Conservation (phyloP, 495 filamentous ascomycete genomes). For the Aspergillus bridgeri region DNA sequence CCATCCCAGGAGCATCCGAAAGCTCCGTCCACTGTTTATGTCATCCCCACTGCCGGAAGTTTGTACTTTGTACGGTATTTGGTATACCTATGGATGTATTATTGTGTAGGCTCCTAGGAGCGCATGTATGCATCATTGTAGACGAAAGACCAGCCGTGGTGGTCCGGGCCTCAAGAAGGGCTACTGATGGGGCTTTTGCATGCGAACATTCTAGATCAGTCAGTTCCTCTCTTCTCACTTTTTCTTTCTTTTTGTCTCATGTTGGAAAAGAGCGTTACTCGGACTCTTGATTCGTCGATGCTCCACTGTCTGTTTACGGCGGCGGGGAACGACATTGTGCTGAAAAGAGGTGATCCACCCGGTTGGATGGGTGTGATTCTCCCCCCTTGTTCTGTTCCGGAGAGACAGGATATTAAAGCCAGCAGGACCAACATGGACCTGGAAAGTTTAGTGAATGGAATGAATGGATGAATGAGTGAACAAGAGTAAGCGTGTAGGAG, state of each 20-base stretch:
- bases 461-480: not conserved
- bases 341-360: not conserved
- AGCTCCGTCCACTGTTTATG: not conserved
- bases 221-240: not conserved
- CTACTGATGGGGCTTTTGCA: not conserved
- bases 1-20: not conserved
- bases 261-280: not conserved
- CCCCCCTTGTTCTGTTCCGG: not conserved
- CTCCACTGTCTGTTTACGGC: slow-evolving; percentile 18
- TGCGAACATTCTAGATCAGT: not conserved
- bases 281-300: not conserved
- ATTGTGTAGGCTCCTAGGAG: no score
- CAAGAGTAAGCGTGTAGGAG: not conserved
- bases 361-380: not conserved
- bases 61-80: no score
- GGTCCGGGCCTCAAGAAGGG: not conserved
- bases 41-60: not conserved
- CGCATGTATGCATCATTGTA: not conserved
- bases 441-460: not conserved
- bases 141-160: not conserved
- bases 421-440: not conserved
- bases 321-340: not conserved
- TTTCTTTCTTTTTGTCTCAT: not conserved
- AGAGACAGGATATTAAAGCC: not conserved
- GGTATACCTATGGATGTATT: no score